Evolutionary conservation across 2,329 filamentous ascomycete genomes (phyloP), one percentile per base, ranked within the genome.

Genomic region (Ampelomyces quisqualis): DNA sequence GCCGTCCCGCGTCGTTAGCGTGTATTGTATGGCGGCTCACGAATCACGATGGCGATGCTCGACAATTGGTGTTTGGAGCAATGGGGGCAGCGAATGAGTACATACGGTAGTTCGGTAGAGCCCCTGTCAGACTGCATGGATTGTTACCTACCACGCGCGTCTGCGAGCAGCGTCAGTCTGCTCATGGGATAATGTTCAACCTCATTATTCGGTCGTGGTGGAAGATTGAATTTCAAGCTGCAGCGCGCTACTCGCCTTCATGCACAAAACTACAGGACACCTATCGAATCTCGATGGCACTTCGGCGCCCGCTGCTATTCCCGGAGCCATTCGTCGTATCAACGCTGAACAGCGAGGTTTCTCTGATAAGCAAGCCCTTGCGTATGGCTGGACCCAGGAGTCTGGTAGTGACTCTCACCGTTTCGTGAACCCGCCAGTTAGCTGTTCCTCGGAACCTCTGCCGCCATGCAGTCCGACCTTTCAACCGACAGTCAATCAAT

Each of bases 291-390:
- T 44, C 44, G 18, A 47, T 43, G 34, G 29, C 40, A 33, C 37
- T 33, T 44, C 19, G n/a, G n/a, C n/a, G 34, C 38, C 42, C 34
- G 23, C 33, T 34, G 22, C 33, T 30, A 37, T 42, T 10, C 40
- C 34, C 34, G 20, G 38, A 33, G 33, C 40, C 44, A 50, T 20
- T 49, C 38, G 47, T 51, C 48, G 19, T 43, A 39, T 53, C 43
- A 51, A 48, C n/a, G n/a, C n/a, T n/a, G n/a, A n/a, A n/a, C 36
- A 38, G 23, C 38, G 27, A 45, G 30, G 43, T 47, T 52, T 49
- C 45, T 48, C 52, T 56, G 65, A 67, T 67, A 68, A 67, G 61
- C 56, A 51, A 42, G 51, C 57, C 45, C n/a, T n/a, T 62, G 48
- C 35, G 45, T 47, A 28, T 35, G 36, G 22, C 40, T 43, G 33